A percentile compares a stretch with the other conserved stretches of the same genome.
phyloP scores from a whole-genome alignment of 208 protist species.

The Leishmania guyanensis region DNA sequence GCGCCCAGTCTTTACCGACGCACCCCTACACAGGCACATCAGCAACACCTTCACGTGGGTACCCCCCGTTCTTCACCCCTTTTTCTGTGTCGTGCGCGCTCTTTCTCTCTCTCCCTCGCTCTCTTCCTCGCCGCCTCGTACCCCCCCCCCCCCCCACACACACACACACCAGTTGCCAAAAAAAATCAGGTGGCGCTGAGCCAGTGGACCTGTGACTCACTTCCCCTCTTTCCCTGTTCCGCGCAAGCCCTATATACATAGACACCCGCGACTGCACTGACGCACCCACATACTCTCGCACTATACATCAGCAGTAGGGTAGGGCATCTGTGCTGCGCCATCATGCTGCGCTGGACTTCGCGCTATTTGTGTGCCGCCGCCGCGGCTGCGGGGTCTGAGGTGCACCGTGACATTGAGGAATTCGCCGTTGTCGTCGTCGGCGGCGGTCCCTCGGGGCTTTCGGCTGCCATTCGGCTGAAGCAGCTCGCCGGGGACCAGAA shows the following conservation, averaged over 20 bases:
- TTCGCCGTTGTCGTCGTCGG: slow-evolving; percentile 98
- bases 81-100: not conserved
- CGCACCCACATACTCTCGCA: not conserved
- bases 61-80: not conserved
- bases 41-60: not conserved
- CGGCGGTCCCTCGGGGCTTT: slow-evolving; percentile 95
- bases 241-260: not conserved
- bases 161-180: not conserved
- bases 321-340: not conserved
- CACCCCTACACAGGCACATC: not conserved
- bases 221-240: not conserved
- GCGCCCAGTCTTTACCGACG: not conserved
- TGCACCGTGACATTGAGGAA: slow-evolving; percentile 91
- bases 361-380: too few species aligned
- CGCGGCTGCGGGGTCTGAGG: not conserved
- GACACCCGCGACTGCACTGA: not conserved
- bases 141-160: not conserved
- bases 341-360: slow-evolving; percentile 43
- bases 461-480: slow-evolving; percentile 95
- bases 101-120: not conserved
- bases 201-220: not conserved
- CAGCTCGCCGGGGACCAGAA: slow-evolving; percentile 86
- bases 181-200: not conserved
- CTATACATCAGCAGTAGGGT: not conserved
- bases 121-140: not conserved